These are phyloP conservation scores for Sphenostylis stenocarpa DNA, from an alignment of 306 rosid genomes.

Conservation along the genomic window DNA sequence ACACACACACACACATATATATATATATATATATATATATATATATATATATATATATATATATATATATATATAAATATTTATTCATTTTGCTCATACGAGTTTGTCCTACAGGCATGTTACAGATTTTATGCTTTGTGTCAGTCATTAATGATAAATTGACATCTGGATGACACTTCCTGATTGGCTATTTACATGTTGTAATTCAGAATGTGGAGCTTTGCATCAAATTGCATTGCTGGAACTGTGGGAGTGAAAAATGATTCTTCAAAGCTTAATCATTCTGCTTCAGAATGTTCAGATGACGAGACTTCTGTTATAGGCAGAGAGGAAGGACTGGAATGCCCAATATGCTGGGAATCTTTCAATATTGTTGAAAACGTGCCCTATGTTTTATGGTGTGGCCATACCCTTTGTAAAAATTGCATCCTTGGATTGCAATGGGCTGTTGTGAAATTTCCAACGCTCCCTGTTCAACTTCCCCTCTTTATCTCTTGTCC, in stretches of 20 bases:
- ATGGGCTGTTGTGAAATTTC: constrained; percentile 95
- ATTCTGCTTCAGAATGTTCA: constrained; percentile 69
- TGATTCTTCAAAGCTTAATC: constrained; percentile 50
- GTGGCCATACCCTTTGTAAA: constrained; percentile 99
- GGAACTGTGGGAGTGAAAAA: constrained; percentile 63
- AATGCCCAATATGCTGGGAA: constrained; percentile 97
- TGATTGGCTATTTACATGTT: constrained; percentile 35
- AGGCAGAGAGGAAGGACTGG: constrained; percentile 91
- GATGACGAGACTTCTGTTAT: constrained; percentile 80
- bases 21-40: too few species aligned
- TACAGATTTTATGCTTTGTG: constrained; percentile 26
- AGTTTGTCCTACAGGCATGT: constrained; percentile 22
- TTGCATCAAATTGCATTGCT: constrained; percentile 82
- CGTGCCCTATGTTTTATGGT: constrained; percentile 96
- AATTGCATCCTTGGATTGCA: constrained; percentile 92
- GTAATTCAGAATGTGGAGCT: constrained; percentile 77
- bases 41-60: too few species aligned
- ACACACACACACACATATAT: too few species aligned
- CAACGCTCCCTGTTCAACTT: constrained; percentile 90
- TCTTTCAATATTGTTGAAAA: constrained; percentile 96
- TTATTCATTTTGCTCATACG: constrained; percentile 11
- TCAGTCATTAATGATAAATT: constrained; percentile 20
- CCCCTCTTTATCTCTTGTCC: constrained; percentile 97
- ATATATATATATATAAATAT: not conserved
- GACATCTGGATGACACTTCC: constrained; percentile 36